These are phyloP conservation scores for Candida awuae DNA, from an alignment of 805 yeast genomes.

Conservation along the genomic window DNA sequence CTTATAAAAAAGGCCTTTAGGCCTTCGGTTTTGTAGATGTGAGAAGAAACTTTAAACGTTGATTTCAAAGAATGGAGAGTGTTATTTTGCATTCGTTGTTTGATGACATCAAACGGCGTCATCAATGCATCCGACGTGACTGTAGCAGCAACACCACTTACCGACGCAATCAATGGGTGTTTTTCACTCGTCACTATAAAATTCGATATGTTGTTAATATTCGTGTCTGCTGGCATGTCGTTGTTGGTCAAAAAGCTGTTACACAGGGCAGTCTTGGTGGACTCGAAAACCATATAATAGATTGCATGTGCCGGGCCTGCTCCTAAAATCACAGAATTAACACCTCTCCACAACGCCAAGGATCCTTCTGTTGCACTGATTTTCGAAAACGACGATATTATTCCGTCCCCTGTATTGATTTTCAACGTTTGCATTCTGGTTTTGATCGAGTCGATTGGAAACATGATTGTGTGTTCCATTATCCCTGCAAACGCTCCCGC, in stretches of 20 bases:
- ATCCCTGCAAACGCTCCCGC: constrained; percentile 99
- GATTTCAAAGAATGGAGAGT: constrained; percentile 10
- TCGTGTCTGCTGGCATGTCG: constrained; percentile 2
- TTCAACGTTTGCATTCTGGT: constrained; percentile 78
- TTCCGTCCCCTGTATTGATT: constrained; percentile 30
- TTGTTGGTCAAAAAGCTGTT: constrained; percentile 21
- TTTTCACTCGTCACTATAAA: constrained; percentile 49
- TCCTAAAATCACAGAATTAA: constrained; percentile 83
- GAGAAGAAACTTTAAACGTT: constrained; percentile 25
- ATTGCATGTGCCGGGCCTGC: constrained; percentile 99
- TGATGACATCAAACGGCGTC: constrained; percentile 95
- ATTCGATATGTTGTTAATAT: constrained; percentile 10
- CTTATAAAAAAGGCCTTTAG: constrained; percentile 79
- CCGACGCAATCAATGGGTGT: constrained; percentile 76
- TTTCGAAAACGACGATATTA: constrained; percentile 60
- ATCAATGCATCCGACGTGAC: constrained; percentile 89
- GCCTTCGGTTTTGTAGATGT: constrained; percentile 57
- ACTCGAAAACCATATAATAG: constrained; percentile 89
- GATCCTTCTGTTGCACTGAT: constrained; percentile 88
- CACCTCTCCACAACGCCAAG: constrained; percentile 85
- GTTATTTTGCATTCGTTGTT: constrained; percentile 80
- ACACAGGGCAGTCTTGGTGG: constrained; percentile 53
- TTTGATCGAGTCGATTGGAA: constrained; percentile 92
- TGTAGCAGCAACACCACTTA: constrained; percentile 89
- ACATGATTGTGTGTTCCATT: constrained; percentile 97